Evolutionary conservation across 176 grass and related monocot genomes (phyloP).

Genomic region (Melocanna baccifera): DNA sequence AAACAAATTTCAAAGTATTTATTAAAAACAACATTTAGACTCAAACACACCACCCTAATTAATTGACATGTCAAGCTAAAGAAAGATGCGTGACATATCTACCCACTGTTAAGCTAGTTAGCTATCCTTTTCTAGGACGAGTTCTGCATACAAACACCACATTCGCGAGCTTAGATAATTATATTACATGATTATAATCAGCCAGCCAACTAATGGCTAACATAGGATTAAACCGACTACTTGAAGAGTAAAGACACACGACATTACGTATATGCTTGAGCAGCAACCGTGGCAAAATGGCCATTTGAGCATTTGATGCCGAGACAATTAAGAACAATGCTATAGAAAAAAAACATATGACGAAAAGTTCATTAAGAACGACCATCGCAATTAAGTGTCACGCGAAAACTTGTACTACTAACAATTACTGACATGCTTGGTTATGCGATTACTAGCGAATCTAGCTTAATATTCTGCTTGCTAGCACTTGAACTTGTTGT

Average conservation of each 20-base stretch:
- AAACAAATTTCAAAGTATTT: background rate
- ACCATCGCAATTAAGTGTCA: background rate
- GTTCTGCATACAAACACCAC: background rate
- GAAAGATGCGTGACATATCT: background rate
- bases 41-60: background rate
- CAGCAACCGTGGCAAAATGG: background rate
- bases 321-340: constrained; percentile 26
- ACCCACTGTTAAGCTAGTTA: background rate
- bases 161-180: background rate
- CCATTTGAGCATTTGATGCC: constrained; percentile 39
- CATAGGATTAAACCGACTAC: background rate
- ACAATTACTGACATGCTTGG: background rate
- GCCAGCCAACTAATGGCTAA: background rate
- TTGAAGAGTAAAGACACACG: background rate
- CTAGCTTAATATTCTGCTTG: background rate
- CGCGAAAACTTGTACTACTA: background rate
- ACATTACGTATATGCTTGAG: constrained; percentile 12
- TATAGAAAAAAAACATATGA: constrained; percentile 7
- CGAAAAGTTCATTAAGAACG: background rate
- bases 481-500: background rate
- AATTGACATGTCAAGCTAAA: background rate
- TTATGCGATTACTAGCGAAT: background rate
- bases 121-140: background rate
- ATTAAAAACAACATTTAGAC: background rate
- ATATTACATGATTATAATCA: background rate